phyloP scores from a whole-genome alignment of 345 rosid genomes.

The Tarenaya hassleriana region DNA sequence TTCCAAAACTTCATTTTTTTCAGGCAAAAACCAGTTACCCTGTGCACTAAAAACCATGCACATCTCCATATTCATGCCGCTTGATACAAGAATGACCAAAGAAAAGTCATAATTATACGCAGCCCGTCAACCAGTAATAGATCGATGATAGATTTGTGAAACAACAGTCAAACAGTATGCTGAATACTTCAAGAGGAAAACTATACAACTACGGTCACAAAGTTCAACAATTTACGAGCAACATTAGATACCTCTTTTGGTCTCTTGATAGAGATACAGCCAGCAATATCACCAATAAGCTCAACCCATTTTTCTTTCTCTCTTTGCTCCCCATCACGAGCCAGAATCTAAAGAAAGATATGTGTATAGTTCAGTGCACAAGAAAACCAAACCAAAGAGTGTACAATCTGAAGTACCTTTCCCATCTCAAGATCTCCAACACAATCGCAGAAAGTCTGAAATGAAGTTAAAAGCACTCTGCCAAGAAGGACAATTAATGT shows the following conservation, averaged over 20 bases:
- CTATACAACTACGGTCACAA: constrained; percentile 6
- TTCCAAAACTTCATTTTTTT: not conserved
- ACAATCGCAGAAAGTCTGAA: constrained; percentile 96
- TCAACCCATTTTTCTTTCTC: constrained; percentile 91
- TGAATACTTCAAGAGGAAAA: constrained; percentile 14
- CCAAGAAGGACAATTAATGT: constrained; percentile 23
- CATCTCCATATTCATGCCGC: constrained; percentile 13
- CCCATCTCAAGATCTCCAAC: constrained; percentile 99
- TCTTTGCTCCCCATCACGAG: constrained; percentile 77
- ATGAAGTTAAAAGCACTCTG: constrained; percentile 85
- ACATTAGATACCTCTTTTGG: constrained; percentile 72
- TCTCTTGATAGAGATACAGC: constrained; percentile 89
- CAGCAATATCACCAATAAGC: constrained; percentile 80
- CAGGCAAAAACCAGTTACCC: not conserved
- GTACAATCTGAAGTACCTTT: constrained; percentile 48
- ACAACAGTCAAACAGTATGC: constrained; percentile 1
- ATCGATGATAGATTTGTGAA: constrained; percentile 16
- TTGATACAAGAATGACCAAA: constrained; percentile 11
- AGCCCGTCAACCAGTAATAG: constrained; percentile 3
- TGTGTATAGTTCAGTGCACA: constrained; percentile 16
- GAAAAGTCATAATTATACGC: constrained; percentile 9
- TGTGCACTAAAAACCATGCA: constrained; percentile 10
- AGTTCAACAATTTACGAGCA: not conserved
- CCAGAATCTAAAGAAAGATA: constrained; percentile 56
- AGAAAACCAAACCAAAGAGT: constrained; percentile 12